Percentiles rank a stretch among this genome's conserved stretches.
Conservation (phyloP, 208 protist species). For the Leishmania guyanensis region DNA sequence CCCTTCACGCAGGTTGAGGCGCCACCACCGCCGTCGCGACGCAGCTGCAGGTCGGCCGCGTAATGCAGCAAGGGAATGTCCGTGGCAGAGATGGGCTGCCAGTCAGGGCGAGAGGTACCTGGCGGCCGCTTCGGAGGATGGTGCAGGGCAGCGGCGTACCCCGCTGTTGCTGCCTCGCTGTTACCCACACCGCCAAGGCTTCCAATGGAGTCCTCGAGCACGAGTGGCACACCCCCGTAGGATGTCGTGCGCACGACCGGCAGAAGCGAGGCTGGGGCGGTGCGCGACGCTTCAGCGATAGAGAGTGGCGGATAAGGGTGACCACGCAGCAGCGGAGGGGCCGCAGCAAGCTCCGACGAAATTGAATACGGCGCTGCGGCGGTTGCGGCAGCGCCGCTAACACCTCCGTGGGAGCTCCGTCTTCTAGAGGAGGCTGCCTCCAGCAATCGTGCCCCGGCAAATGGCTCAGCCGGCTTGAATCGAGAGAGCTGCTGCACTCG, state of each 20-base stretch:
- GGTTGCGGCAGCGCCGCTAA: not conserved
- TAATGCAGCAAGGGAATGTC: slow-evolving; percentile 64
- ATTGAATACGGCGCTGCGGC: not conserved
- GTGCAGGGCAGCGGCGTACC: not conserved
- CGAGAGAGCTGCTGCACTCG: slow-evolving; percentile 40
- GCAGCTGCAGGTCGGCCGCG: slow-evolving; percentile 47
- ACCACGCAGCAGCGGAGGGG: slow-evolving; percentile 36
- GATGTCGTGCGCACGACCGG: slow-evolving; percentile 31
- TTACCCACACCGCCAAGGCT: not conserved
- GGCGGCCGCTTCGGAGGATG: slow-evolving; percentile 2
- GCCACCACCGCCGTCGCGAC: slow-evolving; percentile 9
- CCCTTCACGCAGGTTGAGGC: slow-evolving; percentile 8
- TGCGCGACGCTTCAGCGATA: slow-evolving; percentile 29
- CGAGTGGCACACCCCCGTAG: slow-evolving; percentile 28
- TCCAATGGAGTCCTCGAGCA: not conserved
- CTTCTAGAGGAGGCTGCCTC: slow-evolving; percentile 3
- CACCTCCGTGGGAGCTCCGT: not conserved
- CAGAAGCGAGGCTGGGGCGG: slow-evolving; percentile 34
- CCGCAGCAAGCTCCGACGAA: not conserved
- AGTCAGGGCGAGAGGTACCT: slow-evolving; percentile 36
- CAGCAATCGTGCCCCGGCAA: slow-evolving; percentile 51
- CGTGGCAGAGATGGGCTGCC: slow-evolving; percentile 57
- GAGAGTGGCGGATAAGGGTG: slow-evolving; percentile 38
- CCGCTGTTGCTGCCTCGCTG: not conserved
- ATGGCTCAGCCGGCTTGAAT: slow-evolving; percentile 55